Conservation (phyloP, 345 rosid species). For the Ceriops tagal region DNA sequence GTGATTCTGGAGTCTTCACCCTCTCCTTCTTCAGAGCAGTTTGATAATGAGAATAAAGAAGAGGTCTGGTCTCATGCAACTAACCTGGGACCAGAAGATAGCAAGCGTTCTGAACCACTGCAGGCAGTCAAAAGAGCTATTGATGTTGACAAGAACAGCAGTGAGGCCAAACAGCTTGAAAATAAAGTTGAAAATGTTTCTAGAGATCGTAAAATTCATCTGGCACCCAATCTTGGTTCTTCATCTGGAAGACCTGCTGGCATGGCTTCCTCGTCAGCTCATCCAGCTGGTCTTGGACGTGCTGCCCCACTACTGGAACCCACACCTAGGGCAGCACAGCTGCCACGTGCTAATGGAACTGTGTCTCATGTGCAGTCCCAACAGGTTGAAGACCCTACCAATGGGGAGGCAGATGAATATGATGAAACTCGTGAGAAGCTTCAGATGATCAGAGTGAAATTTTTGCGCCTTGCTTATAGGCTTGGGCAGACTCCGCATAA, state of each 20-base stretch:
- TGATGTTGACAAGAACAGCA: constrained; percentile 27
- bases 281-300: constrained; percentile 93
- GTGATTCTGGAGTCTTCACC: constrained; percentile 17
- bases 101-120: constrained; percentile 21
- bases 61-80: constrained; percentile 20
- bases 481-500: constrained; percentile 99
- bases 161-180: constrained; percentile 20
- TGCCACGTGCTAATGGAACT: constrained; percentile 71
- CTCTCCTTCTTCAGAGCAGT: constrained; percentile 22
- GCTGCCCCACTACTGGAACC: constrained; percentile 81
- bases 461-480: constrained; percentile 93
- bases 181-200: constrained; percentile 20
- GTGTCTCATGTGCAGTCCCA: constrained; percentile 52
- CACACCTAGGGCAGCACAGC: constrained; percentile 61
- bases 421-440: constrained; percentile 97
- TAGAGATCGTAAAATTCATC: constrained; percentile 27
- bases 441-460: constrained; percentile 96
- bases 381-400: constrained; percentile 68
- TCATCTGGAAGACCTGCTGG: constrained; percentile 40
- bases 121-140: constrained; percentile 23
- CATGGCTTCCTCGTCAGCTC: constrained; percentile 38
- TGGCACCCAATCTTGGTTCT: constrained; percentile 24
- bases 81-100: constrained; percentile 22
- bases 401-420: constrained; percentile 68
- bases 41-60: constrained; percentile 27